phyloP scores from a whole-genome alignment of 2,329 filamentous ascomycete species.

The Helminthosporium solani region DNA sequence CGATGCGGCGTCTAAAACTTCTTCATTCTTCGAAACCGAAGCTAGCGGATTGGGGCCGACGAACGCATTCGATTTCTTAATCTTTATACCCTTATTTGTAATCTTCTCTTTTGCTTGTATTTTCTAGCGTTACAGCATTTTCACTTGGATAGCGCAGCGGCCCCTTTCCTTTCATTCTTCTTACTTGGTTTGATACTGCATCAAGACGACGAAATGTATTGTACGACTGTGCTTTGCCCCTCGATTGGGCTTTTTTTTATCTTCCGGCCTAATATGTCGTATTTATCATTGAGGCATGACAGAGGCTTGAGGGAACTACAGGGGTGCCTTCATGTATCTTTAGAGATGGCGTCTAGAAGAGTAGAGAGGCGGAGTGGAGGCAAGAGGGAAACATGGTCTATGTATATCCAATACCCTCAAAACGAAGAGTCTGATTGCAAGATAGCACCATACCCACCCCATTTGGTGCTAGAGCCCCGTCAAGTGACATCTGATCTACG shows the following conservation, averaged over 20 bases:
- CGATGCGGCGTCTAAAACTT: conserved; percentile 36
- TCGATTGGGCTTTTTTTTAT: background rate
- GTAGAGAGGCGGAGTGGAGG: background rate
- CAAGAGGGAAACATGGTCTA: too few species aligned
- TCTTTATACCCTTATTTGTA: conserved; percentile 20
- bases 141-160: too few species aligned
- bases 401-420: too few species aligned
- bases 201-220: background rate
- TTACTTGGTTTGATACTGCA: background rate
- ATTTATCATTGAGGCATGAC: background rate
- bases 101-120: conserved; percentile 11
- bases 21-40: conserved; percentile 37
- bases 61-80: conserved; percentile 34
- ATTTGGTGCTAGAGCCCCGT: too few species aligned
- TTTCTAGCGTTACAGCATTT: conserved; percentile 1
- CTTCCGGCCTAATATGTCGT: background rate
- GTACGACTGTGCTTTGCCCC: background rate
- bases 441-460: too few species aligned
- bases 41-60: conserved; percentile 12
- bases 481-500: too few species aligned
- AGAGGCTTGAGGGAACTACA: too few species aligned
- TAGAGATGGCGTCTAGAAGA: background rate
- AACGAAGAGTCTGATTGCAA: too few species aligned
- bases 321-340: background rate
- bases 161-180: too few species aligned